phyloP scores from a whole-genome alignment of 345 rosid genomes.

The Noccaea bulbosa region DNA sequence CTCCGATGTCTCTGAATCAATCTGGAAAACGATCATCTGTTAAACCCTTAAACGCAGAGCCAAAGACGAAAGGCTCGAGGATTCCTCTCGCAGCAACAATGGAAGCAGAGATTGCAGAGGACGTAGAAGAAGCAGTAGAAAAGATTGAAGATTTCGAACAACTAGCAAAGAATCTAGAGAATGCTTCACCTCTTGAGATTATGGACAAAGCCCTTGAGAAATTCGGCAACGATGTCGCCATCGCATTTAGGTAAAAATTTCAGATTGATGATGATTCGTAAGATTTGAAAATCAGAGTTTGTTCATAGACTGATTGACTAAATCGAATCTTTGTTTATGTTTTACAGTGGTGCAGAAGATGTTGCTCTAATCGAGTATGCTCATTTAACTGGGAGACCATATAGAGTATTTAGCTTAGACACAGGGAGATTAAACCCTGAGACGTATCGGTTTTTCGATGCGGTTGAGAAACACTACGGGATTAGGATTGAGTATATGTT shows the following conservation, averaged over 20 bases:
- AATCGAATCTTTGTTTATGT: not conserved
- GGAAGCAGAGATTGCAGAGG: constrained; percentile 57
- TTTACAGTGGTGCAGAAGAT: constrained; percentile 92
- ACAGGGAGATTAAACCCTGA: constrained; percentile 93
- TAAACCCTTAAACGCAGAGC: constrained; percentile 63
- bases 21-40: constrained; percentile 50
- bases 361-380: constrained; percentile 94
- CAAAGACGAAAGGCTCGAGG: constrained; percentile 51
- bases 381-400: constrained; percentile 78
- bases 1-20: constrained; percentile 47
- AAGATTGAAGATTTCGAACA: constrained; percentile 56
- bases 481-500: constrained; percentile 91
- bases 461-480: constrained; percentile 79
- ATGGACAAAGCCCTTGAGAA: constrained; percentile 83
- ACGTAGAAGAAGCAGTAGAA: constrained; percentile 34
- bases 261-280: not conserved
- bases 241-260: constrained; percentile 77
- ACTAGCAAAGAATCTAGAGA: constrained; percentile 59
- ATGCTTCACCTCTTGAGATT: constrained; percentile 85
- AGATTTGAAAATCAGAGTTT: too few species aligned
- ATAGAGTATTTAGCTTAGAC: constrained; percentile 90
- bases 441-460: constrained; percentile 70
- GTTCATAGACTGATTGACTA: not conserved
- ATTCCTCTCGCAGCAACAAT: constrained; percentile 31
- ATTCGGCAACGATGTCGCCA: constrained; percentile 85